Conservation (phyloP, 108 stramenopile species). For the Aureococcus anophagefferens region DNA sequence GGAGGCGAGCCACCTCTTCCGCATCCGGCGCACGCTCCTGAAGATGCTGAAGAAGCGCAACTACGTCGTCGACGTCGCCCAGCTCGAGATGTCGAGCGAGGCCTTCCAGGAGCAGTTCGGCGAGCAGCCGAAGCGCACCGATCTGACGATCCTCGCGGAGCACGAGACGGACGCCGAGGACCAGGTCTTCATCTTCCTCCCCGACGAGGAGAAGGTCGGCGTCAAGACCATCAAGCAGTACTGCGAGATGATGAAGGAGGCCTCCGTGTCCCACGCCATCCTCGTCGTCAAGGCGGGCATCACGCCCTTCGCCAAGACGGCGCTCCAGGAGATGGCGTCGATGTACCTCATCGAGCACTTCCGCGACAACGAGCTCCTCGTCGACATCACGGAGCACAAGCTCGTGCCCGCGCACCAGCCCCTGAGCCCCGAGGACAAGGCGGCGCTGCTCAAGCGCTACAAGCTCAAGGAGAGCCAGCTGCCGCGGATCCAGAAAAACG, state of each 20-base stretch:
- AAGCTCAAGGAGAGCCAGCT: slow-evolving; percentile 92
- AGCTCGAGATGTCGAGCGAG: slow-evolving; percentile 71
- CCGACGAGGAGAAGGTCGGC: slow-evolving; percentile 87
- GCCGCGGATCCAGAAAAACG: slow-evolving; percentile 93
- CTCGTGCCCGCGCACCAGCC: slow-evolving; percentile 84
- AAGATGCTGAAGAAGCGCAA: slow-evolving; percentile 78
- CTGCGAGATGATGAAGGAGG: slow-evolving; percentile 76
- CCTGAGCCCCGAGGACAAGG: slow-evolving; percentile 79
- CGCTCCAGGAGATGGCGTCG: slow-evolving; percentile 76
- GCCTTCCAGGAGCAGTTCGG: slow-evolving; percentile 67
- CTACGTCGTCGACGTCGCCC: slow-evolving; percentile 73
- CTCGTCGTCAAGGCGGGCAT: slow-evolving; percentile 77
- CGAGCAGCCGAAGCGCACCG: slow-evolving; percentile 63
- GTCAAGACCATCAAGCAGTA: slow-evolving; percentile 83
- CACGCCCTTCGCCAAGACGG: slow-evolving; percentile 84
- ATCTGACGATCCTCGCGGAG: slow-evolving; percentile 67
- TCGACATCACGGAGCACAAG: slow-evolving; percentile 97
- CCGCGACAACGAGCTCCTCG: slow-evolving; percentile 90
- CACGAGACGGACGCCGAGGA: slow-evolving; percentile 1
- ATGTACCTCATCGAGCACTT: slow-evolving; percentile 87
- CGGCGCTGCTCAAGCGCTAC: slow-evolving; percentile 86
- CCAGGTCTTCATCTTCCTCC: slow-evolving; percentile 80
- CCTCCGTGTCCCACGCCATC: slow-evolving; percentile 69
- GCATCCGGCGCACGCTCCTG: slow-evolving; percentile 75
- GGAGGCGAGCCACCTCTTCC: slow-evolving; percentile 54